Base-by-base conservation (phyloP, 805 yeast species). In the Candida ficus region DNA sequence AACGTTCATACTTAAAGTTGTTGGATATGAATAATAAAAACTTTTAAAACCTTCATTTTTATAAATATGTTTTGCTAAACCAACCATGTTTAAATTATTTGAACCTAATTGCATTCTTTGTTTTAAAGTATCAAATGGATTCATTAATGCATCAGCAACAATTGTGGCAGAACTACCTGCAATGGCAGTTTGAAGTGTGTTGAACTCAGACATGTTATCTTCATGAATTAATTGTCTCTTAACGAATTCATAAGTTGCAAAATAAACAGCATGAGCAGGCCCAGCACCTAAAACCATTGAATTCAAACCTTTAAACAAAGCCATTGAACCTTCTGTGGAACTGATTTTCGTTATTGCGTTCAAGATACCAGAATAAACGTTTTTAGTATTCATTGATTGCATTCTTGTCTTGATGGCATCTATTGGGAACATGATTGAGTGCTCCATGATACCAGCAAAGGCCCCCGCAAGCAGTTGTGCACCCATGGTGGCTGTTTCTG, bases 371-470 rank as follows among this genome's bases (percentile, higher is more conserved):
- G 60, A 37, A 10, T 60, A 53, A 2, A 53, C 42, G 2, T 58
- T 52, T 16, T 35, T 25, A 9, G 35, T 38, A 26, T 42, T 45
- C 39, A 44, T 17, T 4, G 58, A 44, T 61, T 91, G 99, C 91
- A 91, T 87, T 57, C 99, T 71, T 6, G 98, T 93, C 68, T 91
- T 91, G 52, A 91, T 75, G n/a, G 95, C 91, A 61, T 91, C 99
- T 30, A 91, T 79, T 2, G 99, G 99, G 60, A 80, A 91, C 96
- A 91, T 88, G 33, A 91, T 88, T 1, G 96, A 80, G 63, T 91
- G 99, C 61, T 91, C 99, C 97, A 91, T 87, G 42, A 93, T 87
- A 21, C 99, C 99, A n/a, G 99, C 98, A 65, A 89, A 86, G 0
- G 97, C 98, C 10, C 99, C 99, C 2, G 98, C 98, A 11, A 78